Base-by-base conservation (phyloP, 2,329 filamentous ascomycete genomes). In the Nothophoma quercina region DNA sequence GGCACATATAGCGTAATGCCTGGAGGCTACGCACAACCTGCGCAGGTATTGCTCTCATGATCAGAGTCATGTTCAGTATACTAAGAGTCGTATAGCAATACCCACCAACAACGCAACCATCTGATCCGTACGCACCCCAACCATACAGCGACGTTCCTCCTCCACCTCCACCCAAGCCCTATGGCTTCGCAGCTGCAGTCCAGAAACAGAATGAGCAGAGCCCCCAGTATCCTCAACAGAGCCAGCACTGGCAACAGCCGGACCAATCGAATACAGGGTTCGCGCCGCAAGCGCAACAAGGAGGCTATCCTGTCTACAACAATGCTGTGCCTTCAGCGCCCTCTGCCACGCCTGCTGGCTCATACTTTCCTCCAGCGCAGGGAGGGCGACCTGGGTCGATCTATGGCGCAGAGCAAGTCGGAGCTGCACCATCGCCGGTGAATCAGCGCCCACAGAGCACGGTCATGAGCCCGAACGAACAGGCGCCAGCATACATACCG, bases 131-230 rank as follows among this genome's bases (percentile, higher is more conserved):
- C 42, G 52, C 57, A 18, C 58, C 54, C 29, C 69, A 69, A 26
- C 61, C 62, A 28, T 59, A 66, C 8, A 55, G 60, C 51, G 68
- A 72, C 40, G 47, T 65, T 18, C 69, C 71, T 33, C 71, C 71
- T 42, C 70, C 70, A n/a, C 70, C 71, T 7, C 71, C 71, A 7
- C 71, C 71, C 10, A 74, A 74, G 62, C 69, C 69, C 8, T 57
- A 67, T 26, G 66, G 67, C 33, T 72, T 72, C 45, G 62, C 65
- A 49, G 62, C 61, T 28, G 63, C 63, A 25, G 58, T 65, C 7
- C 67, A 70, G 23, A 40, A 46, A 15, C 50, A 54, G 9, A 49
- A 44, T 16, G 34, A 44, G 6, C 33, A 45, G 7, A 52, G 26
- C 30, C 28, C 4, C 23, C 56, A 42, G 47, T 60, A 50, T 53